phyloP scores from a whole-genome alignment of 768 basidiomycete species.

The Psilocybe subaeruginosa region DNA sequence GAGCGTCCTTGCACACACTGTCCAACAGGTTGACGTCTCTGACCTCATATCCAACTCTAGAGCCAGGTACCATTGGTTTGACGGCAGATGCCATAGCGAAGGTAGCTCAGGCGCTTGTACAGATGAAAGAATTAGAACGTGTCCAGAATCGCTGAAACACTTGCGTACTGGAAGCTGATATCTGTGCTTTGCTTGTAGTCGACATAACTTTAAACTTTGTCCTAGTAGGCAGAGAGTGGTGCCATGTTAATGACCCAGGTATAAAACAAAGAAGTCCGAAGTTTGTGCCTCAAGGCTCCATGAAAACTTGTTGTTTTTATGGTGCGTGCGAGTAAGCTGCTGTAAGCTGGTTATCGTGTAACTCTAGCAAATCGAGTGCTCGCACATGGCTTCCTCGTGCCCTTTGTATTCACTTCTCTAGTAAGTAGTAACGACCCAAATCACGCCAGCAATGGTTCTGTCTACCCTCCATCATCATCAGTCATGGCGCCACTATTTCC shows the following conservation, averaged over 20 bases:
- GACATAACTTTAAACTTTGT: too few species aligned
- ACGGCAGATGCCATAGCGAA: slow-evolving; percentile 75
- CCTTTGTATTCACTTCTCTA: not conserved
- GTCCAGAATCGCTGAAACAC: slow-evolving; percentile 35
- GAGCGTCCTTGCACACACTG: slow-evolving; percentile 52
- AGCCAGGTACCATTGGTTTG: slow-evolving; percentile 52
- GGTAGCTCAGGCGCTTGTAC: slow-evolving; percentile 60
- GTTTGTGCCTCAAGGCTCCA: too few species aligned
- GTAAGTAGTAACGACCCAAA: not conserved
- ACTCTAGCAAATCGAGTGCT: not conserved
- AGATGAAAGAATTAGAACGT: slow-evolving; percentile 61
- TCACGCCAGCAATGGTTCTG: not conserved
- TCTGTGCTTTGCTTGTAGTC: too few species aligned
- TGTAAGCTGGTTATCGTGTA: not conserved
- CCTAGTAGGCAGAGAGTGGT: too few species aligned
- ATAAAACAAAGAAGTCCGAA: too few species aligned
- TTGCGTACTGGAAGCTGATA: not conserved
- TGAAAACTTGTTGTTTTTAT: too few species aligned
- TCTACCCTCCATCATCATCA: not conserved
- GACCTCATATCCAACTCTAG: slow-evolving; percentile 41
- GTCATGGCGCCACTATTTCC: slow-evolving; percentile 27
- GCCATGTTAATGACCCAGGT: too few species aligned
- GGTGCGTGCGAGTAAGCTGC: not conserved
- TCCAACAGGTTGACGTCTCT: slow-evolving; percentile 52
- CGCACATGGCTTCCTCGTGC: slow-evolving; percentile 27